Base-by-base conservation (phyloP, 2,329 filamentous ascomycete genomes). In the Colletotrichum cordylinicola region DNA sequence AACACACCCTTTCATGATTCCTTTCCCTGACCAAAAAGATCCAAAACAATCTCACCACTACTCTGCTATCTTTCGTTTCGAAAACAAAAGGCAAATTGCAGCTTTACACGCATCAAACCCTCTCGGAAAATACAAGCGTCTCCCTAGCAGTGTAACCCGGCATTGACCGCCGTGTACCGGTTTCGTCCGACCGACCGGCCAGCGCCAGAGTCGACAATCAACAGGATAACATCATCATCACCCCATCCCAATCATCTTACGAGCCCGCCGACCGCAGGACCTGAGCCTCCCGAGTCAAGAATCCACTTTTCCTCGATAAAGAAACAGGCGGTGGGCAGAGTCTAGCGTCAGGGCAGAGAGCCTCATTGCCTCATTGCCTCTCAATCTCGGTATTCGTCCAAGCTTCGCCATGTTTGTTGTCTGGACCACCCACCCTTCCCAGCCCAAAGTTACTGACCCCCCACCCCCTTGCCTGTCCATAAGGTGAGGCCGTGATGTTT, bases 221-320 rank as follows among this genome's bases (percentile, higher is more conserved):
- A 21, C 58, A 24, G 55, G 62, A 48, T 74, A 69, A 65, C 70
- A 76, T 74, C 74, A 75, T 72, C 70, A 76, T 76, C 74, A 74
- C 65, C 43, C 65, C 74, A 76, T 74, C 35, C 10, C 43, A 15
- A 39, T 18, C 35, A 31, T 76, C 74, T 76, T 69, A 73, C 74
- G 74, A 70, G 66, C 29, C 29, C 31, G 31, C 31, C 31, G 29
- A 29, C 29, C 29, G 6, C 6, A 29, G 43, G 43, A 13, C 56
- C 58, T 33, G 56, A 67, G 67, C 58, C 71, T 70, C 24, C 43
- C 72, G 72, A 71, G 52, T 74, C 74, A 76, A 76, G 69, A 68
- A 65, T 37, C 74, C 74, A 76, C 70, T 60, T 64, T 67, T 16
- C 16, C 10, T 27, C 43, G 48, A 16, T 65, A 60, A 68, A 29